Evolutionary conservation across 805 yeast genomes (phyloP), one percentile per base, ranked within the genome.

Genomic region (Yarrowia deformans): DNA sequence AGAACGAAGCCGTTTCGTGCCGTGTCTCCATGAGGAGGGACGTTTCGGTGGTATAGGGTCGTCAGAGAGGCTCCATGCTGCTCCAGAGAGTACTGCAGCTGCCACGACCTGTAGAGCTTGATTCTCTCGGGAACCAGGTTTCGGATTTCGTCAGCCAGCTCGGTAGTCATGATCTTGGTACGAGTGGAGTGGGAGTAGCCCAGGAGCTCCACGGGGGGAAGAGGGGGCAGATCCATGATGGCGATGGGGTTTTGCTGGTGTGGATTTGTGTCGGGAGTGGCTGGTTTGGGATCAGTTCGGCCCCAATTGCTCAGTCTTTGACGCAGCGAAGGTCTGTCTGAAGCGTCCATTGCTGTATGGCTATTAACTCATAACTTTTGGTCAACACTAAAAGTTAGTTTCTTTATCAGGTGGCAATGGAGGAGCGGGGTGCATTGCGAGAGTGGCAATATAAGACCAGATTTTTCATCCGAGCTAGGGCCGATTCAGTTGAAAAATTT

Each of bases 21-120:
- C 23, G 66, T 46, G n/a, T 56, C 42, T 32, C 39, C 55, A 19
- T 46, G 34, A 80, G 84, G 69, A 82, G 76, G 67, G 64, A 68
- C 42, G 73, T 73, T 70, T 70, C 50, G 64, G 55, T 68, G 61
- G 63, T 93, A 94, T 18, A 95, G 78, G 0, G 98, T 93, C 70
- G 85, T 87, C 68, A 94, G 77, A 0, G 97, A 90, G 0, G 97
- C 88, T 0, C 99, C 99, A 76, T 93, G 91, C 77, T 92, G 97
- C 73, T 93, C 98, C 70, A 91, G 79, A n/a, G 95, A 89, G 76
- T 93, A 94, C 2, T 88, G 77, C 63, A 95, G 78, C 7, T 83
- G 78, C 99, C 98, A 95, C 7, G 84, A 84, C 46, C 89, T 88
- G 71, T 86, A 86, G 32, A 94, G 81, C 76, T 92, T 97, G 48